These are phyloP conservation scores for Peronospora destructor DNA, from an alignment of 352 stramenopile species.

Conservation along the genomic window DNA sequence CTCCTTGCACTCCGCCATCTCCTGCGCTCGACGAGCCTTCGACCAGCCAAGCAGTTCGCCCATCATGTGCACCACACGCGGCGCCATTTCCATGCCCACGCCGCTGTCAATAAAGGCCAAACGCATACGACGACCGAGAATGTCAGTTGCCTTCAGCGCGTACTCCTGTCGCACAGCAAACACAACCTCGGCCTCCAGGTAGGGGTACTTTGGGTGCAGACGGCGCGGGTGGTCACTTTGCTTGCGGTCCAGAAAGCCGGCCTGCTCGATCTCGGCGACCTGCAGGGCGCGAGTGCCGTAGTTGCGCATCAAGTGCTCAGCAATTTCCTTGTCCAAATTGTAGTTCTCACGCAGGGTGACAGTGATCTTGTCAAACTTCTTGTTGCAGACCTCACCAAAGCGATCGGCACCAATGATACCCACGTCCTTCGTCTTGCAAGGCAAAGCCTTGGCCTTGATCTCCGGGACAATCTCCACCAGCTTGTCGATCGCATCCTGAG, in stretches of 20 bases:
- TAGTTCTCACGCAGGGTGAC: conserved; percentile 92
- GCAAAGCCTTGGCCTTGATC: conserved; percentile 57
- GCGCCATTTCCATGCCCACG: conserved; percentile 62
- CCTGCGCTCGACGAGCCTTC: conserved; percentile 65
- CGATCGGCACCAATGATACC: conserved; percentile 86
- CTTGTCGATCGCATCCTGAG: conserved; percentile 91
- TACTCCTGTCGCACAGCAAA: conserved; percentile 92
- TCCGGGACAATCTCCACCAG: conserved; percentile 74
- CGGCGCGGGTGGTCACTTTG: conserved; percentile 79
- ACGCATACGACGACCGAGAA: conserved; percentile 89
- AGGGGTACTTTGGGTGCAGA: conserved; percentile 92
- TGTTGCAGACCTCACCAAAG: conserved; percentile 91
- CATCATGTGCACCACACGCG: conserved; percentile 91
- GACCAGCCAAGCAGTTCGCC: conserved; percentile 82
- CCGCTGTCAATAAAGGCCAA: conserved; percentile 90
- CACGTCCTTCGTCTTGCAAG: conserved; percentile 76
- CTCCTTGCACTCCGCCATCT: conserved; percentile 64
- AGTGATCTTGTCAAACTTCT: conserved; percentile 94
- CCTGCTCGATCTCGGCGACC: conserved; percentile 88
- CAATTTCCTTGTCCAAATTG: conserved; percentile 89
- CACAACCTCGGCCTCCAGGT: conserved; percentile 92
- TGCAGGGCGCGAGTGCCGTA: conserved; percentile 94
- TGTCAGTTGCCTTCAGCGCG: conserved; percentile 89
- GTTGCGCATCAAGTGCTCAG: conserved; percentile 92
- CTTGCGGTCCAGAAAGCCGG: conserved; percentile 81